A percentile compares a stretch with the other conserved stretches of the same genome.
Conservation (phyloP, 371 early-diverging fungal species). For the Mucor sp. region DNA sequence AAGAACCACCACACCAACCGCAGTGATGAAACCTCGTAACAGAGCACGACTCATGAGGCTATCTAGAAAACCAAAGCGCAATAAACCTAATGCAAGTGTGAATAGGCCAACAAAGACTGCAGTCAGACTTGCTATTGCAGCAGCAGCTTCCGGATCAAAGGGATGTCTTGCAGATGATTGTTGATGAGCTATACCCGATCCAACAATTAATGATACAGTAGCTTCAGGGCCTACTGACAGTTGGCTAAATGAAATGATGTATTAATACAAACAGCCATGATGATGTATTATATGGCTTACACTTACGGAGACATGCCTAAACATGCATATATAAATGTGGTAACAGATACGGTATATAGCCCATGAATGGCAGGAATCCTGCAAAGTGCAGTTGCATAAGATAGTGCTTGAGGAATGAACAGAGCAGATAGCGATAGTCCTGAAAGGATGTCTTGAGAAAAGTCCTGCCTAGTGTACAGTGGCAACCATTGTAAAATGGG, state of each 20-base stretch:
- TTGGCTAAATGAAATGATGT: slow-evolving; percentile 46
- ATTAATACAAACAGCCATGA: not conserved
- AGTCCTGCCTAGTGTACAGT: slow-evolving; percentile 51
- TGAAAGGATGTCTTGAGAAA: slow-evolving; percentile 67
- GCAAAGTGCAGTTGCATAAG: slow-evolving; percentile 70
- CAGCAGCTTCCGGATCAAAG: slow-evolving; percentile 40
- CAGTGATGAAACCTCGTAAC: slow-evolving; percentile 88
- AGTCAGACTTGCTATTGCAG: slow-evolving; percentile 64
- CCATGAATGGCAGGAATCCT: slow-evolving; percentile 79
- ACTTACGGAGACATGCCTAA: slow-evolving; percentile 80
- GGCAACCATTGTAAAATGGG: slow-evolving; percentile 87
- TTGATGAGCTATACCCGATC: slow-evolving; percentile 60
- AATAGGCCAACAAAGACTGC: slow-evolving; percentile 82
- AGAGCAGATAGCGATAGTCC: slow-evolving; percentile 82
- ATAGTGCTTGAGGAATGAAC: slow-evolving; percentile 83
- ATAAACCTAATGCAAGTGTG: slow-evolving; percentile 82
- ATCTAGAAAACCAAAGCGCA: slow-evolving; percentile 91
- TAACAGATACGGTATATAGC: slow-evolving; percentile 75
- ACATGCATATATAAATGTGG: slow-evolving; percentile 76
- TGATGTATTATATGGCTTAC: not conserved
- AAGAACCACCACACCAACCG: slow-evolving; percentile 82
- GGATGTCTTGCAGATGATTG: slow-evolving; percentile 40
- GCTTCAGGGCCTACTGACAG: slow-evolving; percentile 90
- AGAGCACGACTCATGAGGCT: slow-evolving; percentile 87
- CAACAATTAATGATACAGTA: slow-evolving; percentile 80